These are phyloP conservation scores for Durusdinium trenchii DNA, from an alignment of 73 alveolate species.

Conservation along the genomic window DNA sequence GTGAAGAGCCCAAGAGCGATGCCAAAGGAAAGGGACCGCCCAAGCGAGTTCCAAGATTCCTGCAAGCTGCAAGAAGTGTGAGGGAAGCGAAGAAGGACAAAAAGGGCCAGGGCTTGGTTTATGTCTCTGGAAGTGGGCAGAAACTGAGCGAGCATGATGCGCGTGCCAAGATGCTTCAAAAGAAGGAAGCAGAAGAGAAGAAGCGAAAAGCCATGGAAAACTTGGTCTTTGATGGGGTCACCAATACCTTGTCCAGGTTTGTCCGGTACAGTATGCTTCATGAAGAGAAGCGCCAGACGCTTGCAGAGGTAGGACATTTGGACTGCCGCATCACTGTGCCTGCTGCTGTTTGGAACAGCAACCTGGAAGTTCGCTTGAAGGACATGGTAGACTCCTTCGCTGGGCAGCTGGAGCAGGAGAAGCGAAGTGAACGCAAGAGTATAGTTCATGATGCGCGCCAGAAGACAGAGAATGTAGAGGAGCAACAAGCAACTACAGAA, in stretches of 20 bases:
- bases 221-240: neutral
- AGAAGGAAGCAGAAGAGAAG: neutral
- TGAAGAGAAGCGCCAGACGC: conserved; percentile 4
- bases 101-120: neutral
- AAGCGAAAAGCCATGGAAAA: neutral
- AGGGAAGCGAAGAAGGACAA: neutral
- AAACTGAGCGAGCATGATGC: no score
- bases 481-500: neutral
- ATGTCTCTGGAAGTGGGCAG: conserved; percentile 12
- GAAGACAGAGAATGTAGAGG: neutral
- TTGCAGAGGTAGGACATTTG: conserved; percentile 12
- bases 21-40: neutral
- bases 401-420: neutral
- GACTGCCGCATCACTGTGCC: conserved; percentile 8
- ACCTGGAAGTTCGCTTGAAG: neutral
- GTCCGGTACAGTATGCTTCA: conserved; percentile 27
- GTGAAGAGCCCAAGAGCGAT: neutral
- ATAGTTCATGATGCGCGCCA: neutral
- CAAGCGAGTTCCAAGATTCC: neutral
- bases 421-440: neutral
- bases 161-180: neutral
- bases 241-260: conserved; percentile 9
- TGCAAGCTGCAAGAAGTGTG: neutral
- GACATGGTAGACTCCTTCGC: neutral
- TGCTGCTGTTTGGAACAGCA: neutral